Percentiles rank a stretch among this genome's conserved stretches.
These are phyloP conservation scores for Daldinia vernicosa DNA, from an alignment of 495 filamentous ascomycete genomes.

Conservation along the genomic window DNA sequence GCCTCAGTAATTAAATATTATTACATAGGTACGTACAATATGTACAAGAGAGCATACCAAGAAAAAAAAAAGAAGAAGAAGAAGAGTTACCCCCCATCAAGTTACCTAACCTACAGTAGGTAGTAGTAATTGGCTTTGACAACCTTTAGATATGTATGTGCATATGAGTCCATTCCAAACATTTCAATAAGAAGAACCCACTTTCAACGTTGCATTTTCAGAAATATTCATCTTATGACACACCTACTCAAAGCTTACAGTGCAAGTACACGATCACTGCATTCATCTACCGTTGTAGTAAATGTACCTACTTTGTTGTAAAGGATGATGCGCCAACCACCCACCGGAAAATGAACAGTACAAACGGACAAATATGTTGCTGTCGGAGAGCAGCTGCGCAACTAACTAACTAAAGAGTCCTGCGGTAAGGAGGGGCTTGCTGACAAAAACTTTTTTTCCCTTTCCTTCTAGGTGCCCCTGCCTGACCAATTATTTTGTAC, in stretches of 20 bases:
- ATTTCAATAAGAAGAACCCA: slow-evolving; percentile 17
- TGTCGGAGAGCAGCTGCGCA: not conserved
- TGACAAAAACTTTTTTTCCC: not conserved
- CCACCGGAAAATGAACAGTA: slow-evolving; percentile 27
- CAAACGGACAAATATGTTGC: not conserved
- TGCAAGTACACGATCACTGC: slow-evolving; percentile 1
- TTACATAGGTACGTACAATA: not conserved
- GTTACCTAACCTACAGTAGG: not conserved
- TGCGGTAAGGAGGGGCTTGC: slow-evolving; percentile 8
- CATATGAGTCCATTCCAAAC: slow-evolving; percentile 21
- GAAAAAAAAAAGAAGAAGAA: not conserved
- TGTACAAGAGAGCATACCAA: not conserved
- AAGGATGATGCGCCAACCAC: slow-evolving; percentile 19
- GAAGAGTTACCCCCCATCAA: not conserved
- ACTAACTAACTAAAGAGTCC: not conserved
- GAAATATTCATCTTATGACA: slow-evolving; percentile 12
- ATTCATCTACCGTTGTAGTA: slow-evolving; percentile 3
- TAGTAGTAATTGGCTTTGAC: not conserved
- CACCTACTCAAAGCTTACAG: slow-evolving; percentile 10
- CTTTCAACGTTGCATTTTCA: slow-evolving; percentile 5
- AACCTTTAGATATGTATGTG: not conserved
- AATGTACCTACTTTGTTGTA: not conserved
- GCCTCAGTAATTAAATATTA: slow-evolving; percentile 24
- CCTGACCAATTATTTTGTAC: not conserved
- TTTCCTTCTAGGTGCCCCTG: not conserved